Evolutionary conservation across 108 stramenopile species (phyloP), one percentile per base, ranked within the genome.

Genomic region (Skeletonema marinoi): DNA sequence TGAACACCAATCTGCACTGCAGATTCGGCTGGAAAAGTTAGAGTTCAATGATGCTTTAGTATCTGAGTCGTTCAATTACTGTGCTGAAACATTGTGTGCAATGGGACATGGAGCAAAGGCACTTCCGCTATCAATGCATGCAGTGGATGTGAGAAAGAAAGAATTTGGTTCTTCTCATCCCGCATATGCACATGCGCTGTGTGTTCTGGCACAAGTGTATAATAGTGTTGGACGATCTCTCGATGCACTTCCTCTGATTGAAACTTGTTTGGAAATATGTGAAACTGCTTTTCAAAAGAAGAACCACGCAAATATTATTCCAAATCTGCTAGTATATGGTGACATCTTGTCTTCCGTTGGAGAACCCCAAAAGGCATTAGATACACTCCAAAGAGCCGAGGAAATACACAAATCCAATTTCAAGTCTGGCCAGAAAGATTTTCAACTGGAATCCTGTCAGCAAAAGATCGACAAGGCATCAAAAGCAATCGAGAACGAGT

Each of bases 301-400:
- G 9, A 35, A 74, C 66, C 73, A 74, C 54, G 73, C 73, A 50
- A 74, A 74, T 36, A 19, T 74, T 7, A 74, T 74, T n/a, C 73
- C 66, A 11, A 74, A 74, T 67, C 32, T 62, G 5, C 33, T 74
- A 7, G 33, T 35, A 0, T 32, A 74, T 12, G 73, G 73, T 13
- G 66, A 74, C 11, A 54, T 62, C 8, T 32, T 74, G 3, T 44
- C 12, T 29, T 68, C 65, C 14, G 31, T 68, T 17, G 73, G 73
- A 51, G 17, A 62, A 35, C 13, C 29, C 0, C 13, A 32, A 4
- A 36, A 74, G 58, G 66, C 73, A 30, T 50, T 68, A 56, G 17
- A 21, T 11, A 44, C 48, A 3, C 51, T 38, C 8, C 30, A 42
- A 51, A 46, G 36, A 9, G 73, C 73, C 7, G 73, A 51, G 32